phyloP scores from a whole-genome alignment of 1,284 basidiomycete species.

The Fomitiporia mediterranea region DNA sequence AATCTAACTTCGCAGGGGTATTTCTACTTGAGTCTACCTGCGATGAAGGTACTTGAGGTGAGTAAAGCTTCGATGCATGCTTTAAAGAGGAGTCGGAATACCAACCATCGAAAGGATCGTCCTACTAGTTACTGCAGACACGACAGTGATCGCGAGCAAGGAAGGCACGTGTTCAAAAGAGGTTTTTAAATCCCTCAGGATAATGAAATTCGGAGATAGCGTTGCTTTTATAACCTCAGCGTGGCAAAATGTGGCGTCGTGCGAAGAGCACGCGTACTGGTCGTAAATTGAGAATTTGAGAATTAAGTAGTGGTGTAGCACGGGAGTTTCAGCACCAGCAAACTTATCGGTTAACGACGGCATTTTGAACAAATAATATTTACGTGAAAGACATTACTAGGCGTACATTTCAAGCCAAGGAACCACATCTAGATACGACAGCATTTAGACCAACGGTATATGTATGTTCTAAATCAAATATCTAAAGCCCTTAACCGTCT shows the following conservation, averaged over 20 bases:
- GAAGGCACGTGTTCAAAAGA: neutral
- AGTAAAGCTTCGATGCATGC: neutral
- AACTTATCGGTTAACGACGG: neutral
- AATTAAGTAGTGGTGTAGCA: too few species aligned
- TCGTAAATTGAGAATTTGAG: neutral
- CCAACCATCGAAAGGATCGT: too few species aligned
- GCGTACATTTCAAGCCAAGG: neutral
- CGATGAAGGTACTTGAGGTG: too few species aligned
- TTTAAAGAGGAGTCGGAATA: too few species aligned
- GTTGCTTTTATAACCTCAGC: slow-evolving; percentile 3
- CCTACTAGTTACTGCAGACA: too few species aligned
- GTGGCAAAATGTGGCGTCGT: neutral
- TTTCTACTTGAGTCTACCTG: neutral
- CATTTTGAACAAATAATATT: neutral
- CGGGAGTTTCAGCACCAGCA: too few species aligned
- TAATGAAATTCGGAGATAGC: too few species aligned
- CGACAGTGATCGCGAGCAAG: neutral
- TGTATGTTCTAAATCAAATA: slow-evolving; percentile 37
- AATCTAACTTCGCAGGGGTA: slow-evolving; percentile 1
- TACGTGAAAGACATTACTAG: neutral
- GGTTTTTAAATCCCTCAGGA: neutral
- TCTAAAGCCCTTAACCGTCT: slow-evolving; percentile 41
- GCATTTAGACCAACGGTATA: neutral
- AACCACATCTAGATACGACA: neutral
- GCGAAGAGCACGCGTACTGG: slow-evolving; percentile 3